phyloP scores from a whole-genome alignment of 148 eudicot species.

The Camellia sinensis region DNA sequence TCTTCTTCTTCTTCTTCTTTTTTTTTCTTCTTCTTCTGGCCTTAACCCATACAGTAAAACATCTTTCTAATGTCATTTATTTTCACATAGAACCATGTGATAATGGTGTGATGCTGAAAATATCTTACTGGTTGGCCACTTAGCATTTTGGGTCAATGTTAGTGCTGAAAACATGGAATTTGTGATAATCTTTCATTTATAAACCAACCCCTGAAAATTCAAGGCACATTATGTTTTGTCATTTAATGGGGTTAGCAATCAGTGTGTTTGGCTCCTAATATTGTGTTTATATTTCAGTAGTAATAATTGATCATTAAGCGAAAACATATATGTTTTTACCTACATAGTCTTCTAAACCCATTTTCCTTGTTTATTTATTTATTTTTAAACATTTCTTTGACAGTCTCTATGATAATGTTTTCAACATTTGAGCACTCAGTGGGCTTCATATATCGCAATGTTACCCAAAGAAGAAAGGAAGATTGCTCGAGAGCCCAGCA shows the following conservation, averaged over 20 bases:
- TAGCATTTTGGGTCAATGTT: not conserved
- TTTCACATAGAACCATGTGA: no score
- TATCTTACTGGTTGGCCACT: not conserved
- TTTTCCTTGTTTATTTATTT: constrained; percentile 5
- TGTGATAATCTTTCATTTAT: not conserved
- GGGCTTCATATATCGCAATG: constrained; percentile 49
- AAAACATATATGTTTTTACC: not conserved
- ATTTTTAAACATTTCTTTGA: constrained; percentile 18
- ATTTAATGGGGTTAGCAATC: not conserved
- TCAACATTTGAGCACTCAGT: constrained; percentile 95
- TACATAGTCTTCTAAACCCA: constrained; percentile 2
- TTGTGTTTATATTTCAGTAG: not conserved
- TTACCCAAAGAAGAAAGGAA: constrained; percentile 61
- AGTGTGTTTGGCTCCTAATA: not conserved
- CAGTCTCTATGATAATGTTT: constrained; percentile 96
- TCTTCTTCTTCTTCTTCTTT: no score
- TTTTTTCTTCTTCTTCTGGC: not conserved
- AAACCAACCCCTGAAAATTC: not conserved
- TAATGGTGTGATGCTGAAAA: not conserved
- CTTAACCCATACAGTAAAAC: not conserved
- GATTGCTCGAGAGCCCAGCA: constrained; percentile 80
- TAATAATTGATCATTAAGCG: no score
- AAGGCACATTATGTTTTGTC: not conserved
- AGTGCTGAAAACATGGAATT: not conserved
- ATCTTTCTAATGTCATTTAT: not conserved